These are phyloP conservation scores for Dictyostelium capitatum DNA, from an alignment of 78 protist genomes.

Conservation along the genomic window DNA sequence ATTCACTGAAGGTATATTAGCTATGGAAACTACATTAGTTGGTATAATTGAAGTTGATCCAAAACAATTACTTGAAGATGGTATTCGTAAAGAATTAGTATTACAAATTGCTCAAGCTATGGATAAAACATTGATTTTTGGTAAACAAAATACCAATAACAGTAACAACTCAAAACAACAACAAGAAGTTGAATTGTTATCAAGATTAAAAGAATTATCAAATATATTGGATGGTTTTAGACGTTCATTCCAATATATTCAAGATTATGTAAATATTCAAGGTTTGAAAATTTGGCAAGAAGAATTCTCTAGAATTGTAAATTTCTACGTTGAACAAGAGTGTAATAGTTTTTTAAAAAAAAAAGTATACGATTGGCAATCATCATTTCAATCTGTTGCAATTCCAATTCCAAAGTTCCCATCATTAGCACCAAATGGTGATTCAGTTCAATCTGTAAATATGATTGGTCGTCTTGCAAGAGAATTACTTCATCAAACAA, in stretches of 20 bases:
- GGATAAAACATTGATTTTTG: constrained; percentile 83
- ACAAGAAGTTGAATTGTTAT: constrained; percentile 59
- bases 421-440: neutral
- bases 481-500: constrained; percentile 89
- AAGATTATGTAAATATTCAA: constrained; percentile 95
- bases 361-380: constrained; percentile 89
- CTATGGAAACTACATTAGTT: constrained; percentile 97
- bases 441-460: constrained; percentile 74
- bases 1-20: constrained; percentile 98
- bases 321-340: constrained; percentile 96
- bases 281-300: constrained; percentile 97
- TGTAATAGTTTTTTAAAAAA: constrained; percentile 93
- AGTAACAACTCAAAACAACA: neutral
- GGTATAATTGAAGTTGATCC: constrained; percentile 96
- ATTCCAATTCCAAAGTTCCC: constrained; percentile 94
- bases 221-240: constrained; percentile 90
- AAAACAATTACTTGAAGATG: constrained; percentile 94
- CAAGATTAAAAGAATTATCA: constrained; percentile 46
- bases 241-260: constrained; percentile 86
- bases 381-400: constrained; percentile 90
- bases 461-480: constrained; percentile 95
- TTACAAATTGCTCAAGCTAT: constrained; percentile 84
- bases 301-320: constrained; percentile 94
- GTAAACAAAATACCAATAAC: neutral
- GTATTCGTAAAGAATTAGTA: constrained; percentile 97